Evolutionary conservation across 257 asterid genomes (phyloP).

Genomic region (Nicotiana paniculata): DNA sequence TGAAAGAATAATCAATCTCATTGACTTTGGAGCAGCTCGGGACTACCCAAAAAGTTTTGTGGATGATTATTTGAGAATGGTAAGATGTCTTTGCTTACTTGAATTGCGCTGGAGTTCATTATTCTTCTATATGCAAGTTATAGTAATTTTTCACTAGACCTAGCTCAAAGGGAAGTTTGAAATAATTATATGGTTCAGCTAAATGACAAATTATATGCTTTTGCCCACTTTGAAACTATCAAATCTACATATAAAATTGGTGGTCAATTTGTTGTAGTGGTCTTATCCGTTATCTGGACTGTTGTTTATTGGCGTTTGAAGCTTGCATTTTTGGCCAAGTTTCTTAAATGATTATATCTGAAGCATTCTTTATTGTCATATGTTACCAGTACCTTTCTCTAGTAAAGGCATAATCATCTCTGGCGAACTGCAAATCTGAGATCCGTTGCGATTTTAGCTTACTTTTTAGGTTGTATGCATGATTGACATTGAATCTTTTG

Average conservation of each 20-base stretch:
- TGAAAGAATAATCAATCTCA: slow-evolving; percentile 62
- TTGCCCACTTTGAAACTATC: not conserved
- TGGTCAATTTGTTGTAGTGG: not conserved
- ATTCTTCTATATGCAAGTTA: not conserved
- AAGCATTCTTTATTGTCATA: not conserved
- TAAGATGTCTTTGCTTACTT: slow-evolving; percentile 25
- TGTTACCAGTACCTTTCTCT: not conserved
- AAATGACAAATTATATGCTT: not conserved
- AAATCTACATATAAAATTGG: not conserved
- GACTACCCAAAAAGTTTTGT: slow-evolving; percentile 76
- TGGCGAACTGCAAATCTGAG: not conserved
- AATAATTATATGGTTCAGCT: not conserved
- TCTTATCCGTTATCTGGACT: not conserved
- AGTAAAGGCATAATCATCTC: not conserved
- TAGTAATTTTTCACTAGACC: not conserved
- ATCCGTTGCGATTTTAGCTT: not conserved
- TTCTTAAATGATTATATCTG: not conserved
- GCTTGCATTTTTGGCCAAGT: not conserved
- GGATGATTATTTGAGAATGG: slow-evolving; percentile 87
- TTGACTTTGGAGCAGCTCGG: slow-evolving; percentile 96
- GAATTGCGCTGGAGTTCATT: not conserved
- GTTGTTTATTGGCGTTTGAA: not conserved
- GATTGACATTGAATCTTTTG: not conserved
- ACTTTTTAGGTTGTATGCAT: not conserved
- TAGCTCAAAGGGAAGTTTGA: not conserved